Conservation (phyloP, 257 asterid species). For the Solanum phureja region DNA sequence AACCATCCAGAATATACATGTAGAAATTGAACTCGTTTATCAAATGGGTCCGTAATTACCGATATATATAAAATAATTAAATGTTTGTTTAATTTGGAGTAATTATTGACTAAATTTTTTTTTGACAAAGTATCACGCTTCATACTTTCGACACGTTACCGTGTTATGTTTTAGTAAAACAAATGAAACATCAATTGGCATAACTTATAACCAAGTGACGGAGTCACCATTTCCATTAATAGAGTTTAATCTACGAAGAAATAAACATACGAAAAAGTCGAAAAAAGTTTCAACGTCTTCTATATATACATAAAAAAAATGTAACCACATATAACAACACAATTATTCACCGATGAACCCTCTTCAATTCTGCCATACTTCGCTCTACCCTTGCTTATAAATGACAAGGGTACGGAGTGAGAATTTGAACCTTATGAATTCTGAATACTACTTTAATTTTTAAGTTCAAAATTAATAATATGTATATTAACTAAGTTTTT, state of each 20-base stretch:
- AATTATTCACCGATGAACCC: background rate
- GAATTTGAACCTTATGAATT: too few species aligned
- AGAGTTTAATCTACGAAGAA: too few species aligned
- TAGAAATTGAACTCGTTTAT: background rate
- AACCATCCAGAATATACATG: too few species aligned
- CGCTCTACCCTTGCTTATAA: background rate
- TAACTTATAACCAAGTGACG: background rate
- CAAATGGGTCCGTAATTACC: background rate
- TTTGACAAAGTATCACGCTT: too few species aligned
- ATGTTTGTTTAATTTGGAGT: background rate
- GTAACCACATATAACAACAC: accelerated
- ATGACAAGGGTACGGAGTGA: background rate
- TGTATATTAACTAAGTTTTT: accelerated
- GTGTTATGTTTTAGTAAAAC: background rate
- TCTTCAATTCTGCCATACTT: background rate
- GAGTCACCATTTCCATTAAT: accelerated
- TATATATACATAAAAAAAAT: too few species aligned
- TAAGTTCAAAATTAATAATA: background rate
- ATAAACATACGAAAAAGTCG: accelerated
- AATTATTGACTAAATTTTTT: too few species aligned
- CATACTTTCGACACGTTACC: background rate
- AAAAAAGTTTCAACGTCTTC: accelerated
- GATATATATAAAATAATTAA: background rate
- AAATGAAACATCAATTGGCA: background rate
- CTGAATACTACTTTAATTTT: too few species aligned